Conservation (phyloP, 108 stramenopile species). For the Heterococcus sp. region DNA sequence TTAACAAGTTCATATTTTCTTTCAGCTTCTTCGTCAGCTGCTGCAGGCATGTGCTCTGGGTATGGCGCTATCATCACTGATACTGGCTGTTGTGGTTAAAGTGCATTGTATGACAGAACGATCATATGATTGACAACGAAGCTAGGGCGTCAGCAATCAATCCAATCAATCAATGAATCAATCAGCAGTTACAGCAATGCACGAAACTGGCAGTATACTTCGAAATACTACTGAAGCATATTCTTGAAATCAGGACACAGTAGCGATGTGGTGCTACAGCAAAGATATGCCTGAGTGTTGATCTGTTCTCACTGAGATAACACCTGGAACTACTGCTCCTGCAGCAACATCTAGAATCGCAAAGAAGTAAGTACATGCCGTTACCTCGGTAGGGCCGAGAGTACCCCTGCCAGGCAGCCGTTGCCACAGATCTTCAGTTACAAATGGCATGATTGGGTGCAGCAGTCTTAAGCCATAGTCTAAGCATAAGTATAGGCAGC, state of each 20-base stretch:
- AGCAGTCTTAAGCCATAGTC: slow-evolving; percentile 85
- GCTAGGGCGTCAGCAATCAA: no score
- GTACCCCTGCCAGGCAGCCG: slow-evolving; percentile 94
- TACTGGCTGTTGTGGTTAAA: slow-evolving; percentile 56
- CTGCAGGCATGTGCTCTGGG: slow-evolving; percentile 61
- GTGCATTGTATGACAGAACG: no score
- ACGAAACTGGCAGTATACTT: no score
- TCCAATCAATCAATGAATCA: no score
- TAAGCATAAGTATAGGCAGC: slow-evolving; percentile 81
- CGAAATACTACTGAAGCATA: no score
- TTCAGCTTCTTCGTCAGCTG: slow-evolving; percentile 60
- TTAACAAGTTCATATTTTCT: slow-evolving; percentile 70
- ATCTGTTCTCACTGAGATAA: neutral
- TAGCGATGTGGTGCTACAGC: no score
- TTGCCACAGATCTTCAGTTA: slow-evolving; percentile 99
- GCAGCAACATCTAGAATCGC: neutral
- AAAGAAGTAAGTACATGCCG: neutral
- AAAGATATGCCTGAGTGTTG: no score
- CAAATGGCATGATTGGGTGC: slow-evolving; percentile 98
- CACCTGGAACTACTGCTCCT: neutral
- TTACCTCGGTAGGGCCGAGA: slow-evolving; percentile 56
- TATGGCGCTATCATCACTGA: slow-evolving; percentile 94
- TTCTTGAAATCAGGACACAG: no score
- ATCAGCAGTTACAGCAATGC: no score
- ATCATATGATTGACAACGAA: no score